These are phyloP conservation scores for Mycena haematopus DNA, from an alignment of 768 basidiomycete genomes.

Conservation along the genomic window DNA sequence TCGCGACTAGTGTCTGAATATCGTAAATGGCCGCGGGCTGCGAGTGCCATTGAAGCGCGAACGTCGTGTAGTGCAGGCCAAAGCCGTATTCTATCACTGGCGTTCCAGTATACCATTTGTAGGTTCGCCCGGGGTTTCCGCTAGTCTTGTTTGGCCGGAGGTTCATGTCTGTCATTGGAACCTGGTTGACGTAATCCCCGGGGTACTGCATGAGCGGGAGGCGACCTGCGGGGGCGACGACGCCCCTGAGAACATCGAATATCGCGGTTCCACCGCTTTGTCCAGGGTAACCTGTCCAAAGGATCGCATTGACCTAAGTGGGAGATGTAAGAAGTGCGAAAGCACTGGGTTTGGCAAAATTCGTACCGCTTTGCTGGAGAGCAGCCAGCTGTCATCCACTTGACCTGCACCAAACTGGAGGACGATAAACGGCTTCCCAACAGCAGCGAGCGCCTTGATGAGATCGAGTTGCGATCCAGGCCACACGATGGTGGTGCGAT, in stretches of 20 bases:
- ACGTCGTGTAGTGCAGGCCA: constrained; percentile 63
- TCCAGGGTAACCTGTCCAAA: constrained; percentile 66
- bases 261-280: constrained; percentile 62
- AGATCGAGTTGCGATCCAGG: constrained; percentile 62
- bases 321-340: constrained; percentile 2
- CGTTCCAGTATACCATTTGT: constrained; percentile 61
- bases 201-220: constrained; percentile 63
- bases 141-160: constrained; percentile 50
- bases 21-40: constrained; percentile 45
- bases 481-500: constrained; percentile 59
- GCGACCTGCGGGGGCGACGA: constrained; percentile 59
- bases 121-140: constrained; percentile 60
- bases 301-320: constrained; percentile 54
- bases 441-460: constrained; percentile 48
- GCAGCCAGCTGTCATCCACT: constrained; percentile 54
- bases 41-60: constrained; percentile 49
- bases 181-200: constrained; percentile 50
- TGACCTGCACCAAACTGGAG: constrained; percentile 66
- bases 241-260: constrained; percentile 58
- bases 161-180: constrained; percentile 65
- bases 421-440: constrained; percentile 60
- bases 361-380: constrained; percentile 47
- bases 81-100: constrained; percentile 61
- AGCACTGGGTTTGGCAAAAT: not conserved
- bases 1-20: constrained; percentile 46